Evolutionary conservation across 2,329 filamentous ascomycete genomes (phyloP).

Genomic region (Colletotrichum agaves): DNA sequence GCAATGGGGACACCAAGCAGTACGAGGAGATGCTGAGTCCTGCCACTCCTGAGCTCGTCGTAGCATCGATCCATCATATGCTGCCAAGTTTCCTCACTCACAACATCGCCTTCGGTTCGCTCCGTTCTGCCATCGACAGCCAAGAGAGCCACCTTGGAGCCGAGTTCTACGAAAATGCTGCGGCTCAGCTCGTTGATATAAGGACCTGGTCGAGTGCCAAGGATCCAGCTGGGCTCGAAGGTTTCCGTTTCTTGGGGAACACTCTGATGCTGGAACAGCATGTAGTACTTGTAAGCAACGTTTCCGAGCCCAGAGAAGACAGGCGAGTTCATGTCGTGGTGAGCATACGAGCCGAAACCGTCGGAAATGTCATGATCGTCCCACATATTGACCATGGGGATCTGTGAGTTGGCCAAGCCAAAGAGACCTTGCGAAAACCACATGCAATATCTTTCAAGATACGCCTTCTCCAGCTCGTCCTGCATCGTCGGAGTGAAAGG

Average conservation of each 20-base stretch:
- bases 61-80: constrained; percentile 88
- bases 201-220: constrained; percentile 83
- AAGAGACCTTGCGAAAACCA: constrained; percentile 99
- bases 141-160: constrained; percentile 81
- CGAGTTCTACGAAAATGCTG: constrained; percentile 86
- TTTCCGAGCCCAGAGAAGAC: constrained; percentile 91
- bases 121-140: constrained; percentile 94
- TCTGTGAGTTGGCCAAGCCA: constrained; percentile 90
- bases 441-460: constrained; percentile 86
- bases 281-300: constrained; percentile 97
- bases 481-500: constrained; percentile 86
- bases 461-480: constrained; percentile 88
- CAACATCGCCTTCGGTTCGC: constrained; percentile 82
- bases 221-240: constrained; percentile 90
- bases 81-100: constrained; percentile 85
- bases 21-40: constrained; percentile 90
- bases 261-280: constrained; percentile 98
- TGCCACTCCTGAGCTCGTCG: constrained; percentile 81
- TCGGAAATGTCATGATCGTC: constrained; percentile 95
- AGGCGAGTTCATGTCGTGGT: constrained; percentile 89
- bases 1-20: constrained; percentile 86
- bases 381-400: constrained; percentile 98
- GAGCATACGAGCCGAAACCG: constrained; percentile 92
- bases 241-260: constrained; percentile 81
- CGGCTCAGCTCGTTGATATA: constrained; percentile 90